These are phyloP conservation scores for Aquanectria penicillioides DNA, from an alignment of 2,329 filamentous ascomycete species.

Conservation along the genomic window DNA sequence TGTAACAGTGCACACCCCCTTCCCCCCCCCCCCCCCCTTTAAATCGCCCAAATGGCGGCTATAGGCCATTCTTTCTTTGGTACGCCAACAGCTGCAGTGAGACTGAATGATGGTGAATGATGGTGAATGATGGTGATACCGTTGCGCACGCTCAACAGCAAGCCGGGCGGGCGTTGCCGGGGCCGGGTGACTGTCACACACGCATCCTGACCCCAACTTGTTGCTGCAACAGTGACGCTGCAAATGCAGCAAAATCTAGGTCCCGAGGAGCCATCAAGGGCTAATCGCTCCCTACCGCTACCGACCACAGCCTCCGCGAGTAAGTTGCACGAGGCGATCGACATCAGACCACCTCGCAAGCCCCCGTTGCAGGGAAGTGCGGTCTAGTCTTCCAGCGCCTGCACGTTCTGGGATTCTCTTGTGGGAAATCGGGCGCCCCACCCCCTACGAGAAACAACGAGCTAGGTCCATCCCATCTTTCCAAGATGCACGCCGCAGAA, in stretches of 20 bases:
- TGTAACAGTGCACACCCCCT: constrained; percentile 9
- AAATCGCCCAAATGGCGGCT: background rate
- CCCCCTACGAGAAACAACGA: constrained; percentile 6
- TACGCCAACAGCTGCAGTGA: constrained; percentile 1
- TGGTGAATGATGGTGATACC: background rate
- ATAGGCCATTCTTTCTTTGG: background rate
- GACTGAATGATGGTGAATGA: constrained; percentile 2
- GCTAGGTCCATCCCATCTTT: constrained; percentile 9
- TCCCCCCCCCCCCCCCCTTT: too few relatives aligned
- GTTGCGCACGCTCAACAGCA: constrained; percentile 3
- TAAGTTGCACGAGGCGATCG: constrained; percentile 38
- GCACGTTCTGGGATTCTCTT: constrained; percentile 22
- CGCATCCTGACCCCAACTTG: background rate
- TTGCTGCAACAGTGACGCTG: too few relatives aligned
- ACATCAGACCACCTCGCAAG: constrained; percentile 42
- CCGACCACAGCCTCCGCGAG: constrained; percentile 26
- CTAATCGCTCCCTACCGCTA: constrained; percentile 26
- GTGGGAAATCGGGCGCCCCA: constrained; percentile 13
- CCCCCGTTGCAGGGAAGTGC: constrained; percentile 30
- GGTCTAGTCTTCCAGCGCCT: constrained; percentile 36
- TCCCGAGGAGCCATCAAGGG: too few relatives aligned
- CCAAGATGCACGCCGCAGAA: constrained; percentile 4
- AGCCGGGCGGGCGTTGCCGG: constrained; percentile 22
- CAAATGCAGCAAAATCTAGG: too few relatives aligned
- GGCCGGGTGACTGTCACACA: constrained; percentile 14